Evolutionary conservation across 2,329 filamentous ascomycete species (phyloP).

Genomic region (Claviceps citrina): DNA sequence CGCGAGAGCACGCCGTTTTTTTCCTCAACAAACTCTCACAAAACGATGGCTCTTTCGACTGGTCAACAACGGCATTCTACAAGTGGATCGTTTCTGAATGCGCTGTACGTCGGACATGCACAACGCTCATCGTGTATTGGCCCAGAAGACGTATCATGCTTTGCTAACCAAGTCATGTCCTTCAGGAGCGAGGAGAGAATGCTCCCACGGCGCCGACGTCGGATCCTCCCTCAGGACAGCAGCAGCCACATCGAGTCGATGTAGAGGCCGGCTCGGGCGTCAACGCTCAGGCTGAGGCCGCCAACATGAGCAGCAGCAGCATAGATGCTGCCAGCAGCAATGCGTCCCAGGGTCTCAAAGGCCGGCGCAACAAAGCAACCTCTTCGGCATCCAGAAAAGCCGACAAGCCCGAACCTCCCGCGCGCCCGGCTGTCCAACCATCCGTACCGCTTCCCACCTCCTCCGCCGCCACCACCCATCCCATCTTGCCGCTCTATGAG

Average conservation of each 20-base stretch:
- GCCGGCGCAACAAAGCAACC: background rate
- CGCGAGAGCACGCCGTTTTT: constrained; percentile 34
- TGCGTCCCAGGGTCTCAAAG: background rate
- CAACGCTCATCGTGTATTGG: no score
- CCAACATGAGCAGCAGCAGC: constrained; percentile 6
- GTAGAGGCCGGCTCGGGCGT: constrained; percentile 7
- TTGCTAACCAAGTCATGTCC: constrained; percentile 1
- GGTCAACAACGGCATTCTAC: constrained; percentile 31
- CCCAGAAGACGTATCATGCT: no score
- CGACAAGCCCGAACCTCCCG: background rate
- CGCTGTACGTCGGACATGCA: constrained; percentile 21
- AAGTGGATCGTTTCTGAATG: constrained; percentile 30
- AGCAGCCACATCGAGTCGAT: constrained; percentile 9
- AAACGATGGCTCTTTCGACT: constrained; percentile 22
- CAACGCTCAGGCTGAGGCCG: constrained; percentile 3
- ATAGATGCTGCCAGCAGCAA: constrained; percentile 5
- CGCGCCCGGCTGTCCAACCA: background rate
- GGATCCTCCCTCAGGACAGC: background rate
- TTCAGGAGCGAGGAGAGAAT: constrained; percentile 15
- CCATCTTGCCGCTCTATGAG: constrained; percentile 1
- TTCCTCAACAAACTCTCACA: constrained; percentile 36
- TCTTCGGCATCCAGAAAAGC: background rate
- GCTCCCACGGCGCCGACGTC: constrained; percentile 8
- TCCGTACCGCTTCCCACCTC: background rate
- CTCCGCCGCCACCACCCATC: background rate